Evolutionary conservation across 768 basidiomycete genomes (phyloP), one percentile per base, ranked within the genome.

Genomic region (Mycena olivaceomarginata): DNA sequence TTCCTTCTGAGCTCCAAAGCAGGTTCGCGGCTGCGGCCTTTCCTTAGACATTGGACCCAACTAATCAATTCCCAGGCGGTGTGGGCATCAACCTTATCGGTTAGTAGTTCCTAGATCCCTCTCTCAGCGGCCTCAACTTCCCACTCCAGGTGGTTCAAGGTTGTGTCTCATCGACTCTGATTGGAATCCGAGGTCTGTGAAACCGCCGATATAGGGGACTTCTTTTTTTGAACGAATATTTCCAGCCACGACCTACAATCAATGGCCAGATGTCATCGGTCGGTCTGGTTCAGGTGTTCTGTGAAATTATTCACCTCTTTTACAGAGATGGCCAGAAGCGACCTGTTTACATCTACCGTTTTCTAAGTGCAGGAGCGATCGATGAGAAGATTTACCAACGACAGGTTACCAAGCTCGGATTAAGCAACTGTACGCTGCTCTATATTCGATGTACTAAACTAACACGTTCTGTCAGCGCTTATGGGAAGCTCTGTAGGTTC

Each of bases 201-300:
- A 20, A 40, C 41, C 15, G 13, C 20, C 43, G 31, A 9, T 37
- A 39, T 31, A 20, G 5, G 6, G 41, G 31, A 65, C 39, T 43
- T 40, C 56, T 48, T 51, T 40, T 40, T 37, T n/a, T 43, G 22
- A n/a, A 48, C 71, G 74, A 41, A 71, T 66, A 25, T n/a, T 20
- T 45, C 25, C 71, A 96, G 95, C 81, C 95, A 95, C 81, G 98
- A 99, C 86, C 85, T 97, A 20, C 98, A 99, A 85, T 94, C 98
- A 2, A 99, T 99, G 98, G 98, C 97, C 67, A 92, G 98, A 65
- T 98, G 98, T 82, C 96, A 98, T 85, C 91, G 97, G 97, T 96
- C 76, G 62, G 87, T 79, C 62, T 13, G 4, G 25, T 75, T 45
- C 46, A 62, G 51, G 40, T 12, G 16, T 64, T 56, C 13, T 43